These are phyloP conservation scores for Penicillium herquei DNA, from an alignment of 495 filamentous ascomycete species.

Conservation along the genomic window DNA sequence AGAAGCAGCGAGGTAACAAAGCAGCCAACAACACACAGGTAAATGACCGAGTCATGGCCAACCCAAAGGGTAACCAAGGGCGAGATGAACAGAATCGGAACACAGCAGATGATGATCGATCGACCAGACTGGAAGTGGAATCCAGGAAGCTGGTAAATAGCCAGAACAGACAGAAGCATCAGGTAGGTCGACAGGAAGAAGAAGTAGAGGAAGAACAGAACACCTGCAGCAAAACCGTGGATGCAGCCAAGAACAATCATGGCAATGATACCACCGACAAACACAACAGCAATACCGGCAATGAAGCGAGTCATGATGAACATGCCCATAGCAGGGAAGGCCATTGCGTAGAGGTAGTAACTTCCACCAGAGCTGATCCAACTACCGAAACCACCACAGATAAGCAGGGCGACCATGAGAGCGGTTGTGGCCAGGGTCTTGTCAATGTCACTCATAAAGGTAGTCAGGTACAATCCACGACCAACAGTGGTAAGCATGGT, in stretches of 20 bases:
- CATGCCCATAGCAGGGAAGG: constrained; percentile 5
- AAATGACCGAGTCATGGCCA: constrained; percentile 4
- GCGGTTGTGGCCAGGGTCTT: constrained; percentile 6
- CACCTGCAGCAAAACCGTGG: constrained; percentile 2
- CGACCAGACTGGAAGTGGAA: constrained; percentile 5
- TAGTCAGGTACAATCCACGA: constrained; percentile 4
- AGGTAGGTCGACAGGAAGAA: constrained; percentile 4
- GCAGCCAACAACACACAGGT: constrained; percentile 1
- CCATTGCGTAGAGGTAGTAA: constrained; percentile 5
- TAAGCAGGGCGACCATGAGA: neutral
- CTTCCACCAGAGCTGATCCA: constrained; percentile 6
- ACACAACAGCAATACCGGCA: neutral
- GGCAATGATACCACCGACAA: constrained; percentile 3
- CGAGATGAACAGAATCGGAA: constrained; percentile 3
- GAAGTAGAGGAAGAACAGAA: constrained; percentile 6
- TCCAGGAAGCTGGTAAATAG: constrained; percentile 2
- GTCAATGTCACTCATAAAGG: constrained; percentile 6
- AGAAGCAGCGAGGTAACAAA: constrained; percentile 1
- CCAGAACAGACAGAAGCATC: constrained; percentile 3
- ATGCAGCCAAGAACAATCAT: constrained; percentile 1
- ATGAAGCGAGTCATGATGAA: constrained; percentile 5
- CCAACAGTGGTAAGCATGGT: constrained; percentile 4
- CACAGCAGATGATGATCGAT: neutral
- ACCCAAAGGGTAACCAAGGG: constrained; percentile 1
- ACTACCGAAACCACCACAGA: constrained; percentile 5